A percentile compares a stretch with the other conserved stretches of the same genome.
Evolutionary conservation across 1,139 yeast genomes (phyloP).

Genomic region (Zygoascus hellenicus): DNA sequence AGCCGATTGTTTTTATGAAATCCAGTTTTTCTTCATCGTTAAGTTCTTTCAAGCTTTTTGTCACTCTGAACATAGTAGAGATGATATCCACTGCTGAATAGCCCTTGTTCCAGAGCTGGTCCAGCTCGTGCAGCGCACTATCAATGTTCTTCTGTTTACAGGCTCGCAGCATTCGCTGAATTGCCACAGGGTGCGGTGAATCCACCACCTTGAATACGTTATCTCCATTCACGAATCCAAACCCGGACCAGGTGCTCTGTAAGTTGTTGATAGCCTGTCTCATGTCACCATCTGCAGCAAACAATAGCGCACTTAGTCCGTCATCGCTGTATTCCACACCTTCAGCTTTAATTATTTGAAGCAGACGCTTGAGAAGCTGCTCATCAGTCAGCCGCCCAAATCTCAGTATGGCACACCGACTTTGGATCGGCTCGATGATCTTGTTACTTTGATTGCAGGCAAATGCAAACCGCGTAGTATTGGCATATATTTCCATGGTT

Average conservation of each 20-base stretch:
- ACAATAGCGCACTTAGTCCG: conserved; percentile 90
- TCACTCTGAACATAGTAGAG: conserved; percentile 82
- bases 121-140: conserved; percentile 60
- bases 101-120: conserved; percentile 78
- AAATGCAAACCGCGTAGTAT: conserved; percentile 93
- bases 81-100: conserved; percentile 92
- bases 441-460: conserved; percentile 94
- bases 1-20: conserved; percentile 79
- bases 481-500: conserved; percentile 94
- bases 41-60: conserved; percentile 65
- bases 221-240: conserved; percentile 80
- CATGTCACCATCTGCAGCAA: conserved; percentile 98
- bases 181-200: conserved; percentile 89
- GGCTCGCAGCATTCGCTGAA: conserved; percentile 66
- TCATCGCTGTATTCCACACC: conserved; percentile 76
- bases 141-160: conserved; percentile 51
- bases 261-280: conserved; percentile 93
- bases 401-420: conserved; percentile 91
- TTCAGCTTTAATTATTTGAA: conserved; percentile 68
- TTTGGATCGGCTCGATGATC: conserved; percentile 93
- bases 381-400: conserved; percentile 77
- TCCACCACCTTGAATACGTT: conserved; percentile 95
- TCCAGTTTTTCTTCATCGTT: conserved; percentile 53
- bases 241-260: conserved; percentile 92
- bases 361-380: conserved; percentile 70